phyloP scores from a whole-genome alignment of 2,329 filamentous ascomycete species.

The Akanthomyces dipterigenus region DNA sequence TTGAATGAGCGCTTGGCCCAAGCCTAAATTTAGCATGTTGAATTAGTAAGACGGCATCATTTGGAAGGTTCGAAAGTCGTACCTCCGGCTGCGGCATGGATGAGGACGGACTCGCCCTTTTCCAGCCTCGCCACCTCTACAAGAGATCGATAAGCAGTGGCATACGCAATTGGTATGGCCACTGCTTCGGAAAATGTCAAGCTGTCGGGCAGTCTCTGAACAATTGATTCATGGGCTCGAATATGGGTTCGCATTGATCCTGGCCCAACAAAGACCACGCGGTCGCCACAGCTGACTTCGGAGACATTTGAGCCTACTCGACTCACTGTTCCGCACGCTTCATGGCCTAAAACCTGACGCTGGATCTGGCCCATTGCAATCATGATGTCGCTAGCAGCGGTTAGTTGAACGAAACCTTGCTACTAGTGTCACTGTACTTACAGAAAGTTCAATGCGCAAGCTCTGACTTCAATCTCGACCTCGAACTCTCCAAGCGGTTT shows the following conservation, averaged over 20 bases:
- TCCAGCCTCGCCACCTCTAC: conserved; percentile 19
- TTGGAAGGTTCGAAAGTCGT: neutral
- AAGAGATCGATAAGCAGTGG: conserved; percentile 24
- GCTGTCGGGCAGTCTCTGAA: conserved; percentile 22
- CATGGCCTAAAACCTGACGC: neutral
- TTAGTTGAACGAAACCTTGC: neutral
- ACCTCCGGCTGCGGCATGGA: conserved; percentile 30
- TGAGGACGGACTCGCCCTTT: conserved; percentile 24
- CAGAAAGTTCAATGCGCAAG: conserved; percentile 10
- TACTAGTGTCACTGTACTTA: neutral
- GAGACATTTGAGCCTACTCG: conserved; percentile 9
- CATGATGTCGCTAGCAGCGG: neutral
- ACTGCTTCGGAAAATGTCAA: conserved; percentile 22
- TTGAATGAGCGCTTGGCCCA: conserved; percentile 32
- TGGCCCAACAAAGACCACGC: conserved; percentile 19
- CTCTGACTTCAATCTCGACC: conserved; percentile 26
- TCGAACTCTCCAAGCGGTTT: conserved; percentile 4
- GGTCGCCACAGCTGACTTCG: conserved; percentile 20
- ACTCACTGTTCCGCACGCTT: neutral
- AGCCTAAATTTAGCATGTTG: neutral
- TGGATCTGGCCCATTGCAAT: neutral
- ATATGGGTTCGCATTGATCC: conserved; percentile 6
- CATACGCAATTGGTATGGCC: conserved; percentile 20
- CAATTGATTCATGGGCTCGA: conserved; percentile 18
- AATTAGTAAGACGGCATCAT: too few relatives aligned